phyloP scores from a whole-genome alignment of 129 eudicot genomes.

The sunflower (Helianthus annuus) region HanXRQr2.0-SUNRISE NC_035440.2:6615363-6615862 shows the following conservation, averaged over 20 bases:
- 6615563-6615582: conserved; percentile 8
- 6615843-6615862: conserved; percentile 87
- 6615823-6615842: conserved; percentile 54
- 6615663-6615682: conserved; percentile 17
- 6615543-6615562: conserved; percentile 5
- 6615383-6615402: no score
- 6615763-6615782: conserved; percentile 56
- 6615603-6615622: conserved; percentile 49
- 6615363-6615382: no score
- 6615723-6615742: conserved; percentile 59
- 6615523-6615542: background rate
- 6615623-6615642: conserved; percentile 46
- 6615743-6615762: conserved; percentile 68
- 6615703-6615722: conserved; percentile 54
- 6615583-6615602: conserved; percentile 13
- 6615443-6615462: no score
- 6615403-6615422: no score
- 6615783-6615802: conserved; percentile 88
- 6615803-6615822: conserved; percentile 96
- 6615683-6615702: conserved; percentile 31
- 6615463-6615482: no score
- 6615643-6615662: conserved; percentile 26
- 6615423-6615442: no score
- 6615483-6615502: background rate
- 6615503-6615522: no score